These are phyloP conservation scores for Arctium minus DNA, from an alignment of 129 eudicot species.

Conservation along the genomic window DNA sequence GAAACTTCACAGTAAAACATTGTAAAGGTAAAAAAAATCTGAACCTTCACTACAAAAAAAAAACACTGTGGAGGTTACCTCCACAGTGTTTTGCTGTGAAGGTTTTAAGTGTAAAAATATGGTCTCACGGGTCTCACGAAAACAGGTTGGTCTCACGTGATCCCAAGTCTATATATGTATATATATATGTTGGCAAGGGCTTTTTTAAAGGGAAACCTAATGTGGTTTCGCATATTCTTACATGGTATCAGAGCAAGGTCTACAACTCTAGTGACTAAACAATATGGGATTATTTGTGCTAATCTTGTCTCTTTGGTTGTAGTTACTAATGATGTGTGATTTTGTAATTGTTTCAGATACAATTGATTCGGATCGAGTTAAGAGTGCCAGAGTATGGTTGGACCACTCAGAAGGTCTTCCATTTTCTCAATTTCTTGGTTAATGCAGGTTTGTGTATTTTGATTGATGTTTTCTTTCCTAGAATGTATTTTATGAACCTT, in stretches of 20 bases:
- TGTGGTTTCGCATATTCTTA: background rate
- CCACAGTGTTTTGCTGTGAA: too few species aligned
- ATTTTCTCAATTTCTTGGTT: conserved; percentile 83
- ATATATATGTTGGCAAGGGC: too few species aligned
- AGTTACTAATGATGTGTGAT: background rate
- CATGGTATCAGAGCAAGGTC: background rate
- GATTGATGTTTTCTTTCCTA: background rate
- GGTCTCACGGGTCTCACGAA: too few species aligned
- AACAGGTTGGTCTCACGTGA: too few species aligned
- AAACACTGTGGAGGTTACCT: too few species aligned
- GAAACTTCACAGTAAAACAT: too few species aligned
- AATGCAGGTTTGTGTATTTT: conserved; percentile 64
- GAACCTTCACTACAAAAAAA: too few species aligned
- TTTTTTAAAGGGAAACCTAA: background rate
- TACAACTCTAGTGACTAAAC: background rate
- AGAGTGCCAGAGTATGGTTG: conserved; percentile 97
- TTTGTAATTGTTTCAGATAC: conserved; percentile 46
- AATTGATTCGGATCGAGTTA: conserved; percentile 71
- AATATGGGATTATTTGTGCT: background rate
- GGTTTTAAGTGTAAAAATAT: too few species aligned
- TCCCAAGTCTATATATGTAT: too few species aligned
- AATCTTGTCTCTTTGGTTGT: background rate
- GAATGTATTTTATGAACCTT: background rate
- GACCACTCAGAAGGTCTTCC: conserved; percentile 98
- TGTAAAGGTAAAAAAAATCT: too few species aligned